Percentiles rank a stretch among this genome's conserved stretches.
Evolutionary conservation across 768 basidiomycete genomes (phyloP).

Genomic region (Termitomyces sp.): DNA sequence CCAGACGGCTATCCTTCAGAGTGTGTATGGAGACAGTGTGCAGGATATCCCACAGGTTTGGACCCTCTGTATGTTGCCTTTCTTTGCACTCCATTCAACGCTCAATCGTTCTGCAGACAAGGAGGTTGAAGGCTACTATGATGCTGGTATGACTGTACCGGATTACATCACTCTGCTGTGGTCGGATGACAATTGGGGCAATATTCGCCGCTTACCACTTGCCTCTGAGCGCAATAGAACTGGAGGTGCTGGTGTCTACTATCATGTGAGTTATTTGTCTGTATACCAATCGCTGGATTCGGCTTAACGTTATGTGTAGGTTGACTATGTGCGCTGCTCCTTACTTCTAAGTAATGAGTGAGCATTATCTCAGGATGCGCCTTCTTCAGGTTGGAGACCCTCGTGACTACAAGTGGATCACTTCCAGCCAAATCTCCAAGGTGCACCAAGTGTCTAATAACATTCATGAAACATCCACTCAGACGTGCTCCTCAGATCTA

Average conservation of each 20-base stretch:
- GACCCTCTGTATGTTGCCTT: conserved; percentile 45
- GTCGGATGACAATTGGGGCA: conserved; percentile 78
- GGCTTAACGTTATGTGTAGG: conserved; percentile 21
- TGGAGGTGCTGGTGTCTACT: conserved; percentile 71
- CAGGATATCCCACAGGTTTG: conserved; percentile 62
- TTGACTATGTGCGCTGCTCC: conserved; percentile 39
- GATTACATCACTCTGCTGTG: conserved; percentile 66
- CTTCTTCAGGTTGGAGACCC: conserved; percentile 54
- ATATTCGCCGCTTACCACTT: conserved; percentile 59
- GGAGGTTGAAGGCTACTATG: conserved; percentile 68
- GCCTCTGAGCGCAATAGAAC: conserved; percentile 52
- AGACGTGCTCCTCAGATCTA: conserved; percentile 33
- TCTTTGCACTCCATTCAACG: not conserved
- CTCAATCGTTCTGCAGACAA: conserved; percentile 28
- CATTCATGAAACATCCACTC: no score
- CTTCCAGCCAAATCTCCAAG: conserved; percentile 51
- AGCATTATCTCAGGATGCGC: not conserved
- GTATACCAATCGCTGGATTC: not conserved
- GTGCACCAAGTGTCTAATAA: conserved; percentile 14
- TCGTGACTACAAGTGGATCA: conserved; percentile 71
- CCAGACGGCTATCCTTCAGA: conserved; percentile 56
- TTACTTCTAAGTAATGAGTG: not conserved
- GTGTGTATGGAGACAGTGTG: conserved; percentile 43
- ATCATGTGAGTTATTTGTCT: conserved; percentile 40
- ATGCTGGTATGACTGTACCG: conserved; percentile 55